Evolutionary conservation across 257 asterid species (phyloP).

Genomic region (Solanum bulbocastanum): DNA sequence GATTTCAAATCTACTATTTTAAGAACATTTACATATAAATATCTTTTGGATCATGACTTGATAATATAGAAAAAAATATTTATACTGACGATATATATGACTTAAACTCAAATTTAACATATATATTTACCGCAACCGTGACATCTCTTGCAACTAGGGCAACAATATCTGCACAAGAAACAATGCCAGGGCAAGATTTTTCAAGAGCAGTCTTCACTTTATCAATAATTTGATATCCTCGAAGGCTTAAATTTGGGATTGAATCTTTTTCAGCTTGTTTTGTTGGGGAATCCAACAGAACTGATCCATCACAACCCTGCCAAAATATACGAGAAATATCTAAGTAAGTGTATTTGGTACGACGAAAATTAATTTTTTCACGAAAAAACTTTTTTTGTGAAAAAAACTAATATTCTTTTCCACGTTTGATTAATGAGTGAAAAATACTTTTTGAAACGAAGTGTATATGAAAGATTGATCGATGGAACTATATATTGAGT

Average conservation of each 20-base stretch:
- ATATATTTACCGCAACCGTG: conserved; percentile 17
- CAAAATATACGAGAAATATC: neutral
- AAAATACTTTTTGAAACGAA: neutral
- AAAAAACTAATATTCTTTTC: neutral
- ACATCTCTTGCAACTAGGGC: conserved; percentile 39
- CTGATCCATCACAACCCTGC: conserved; percentile 55
- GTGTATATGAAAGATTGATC: neutral
- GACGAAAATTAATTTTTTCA: neutral
- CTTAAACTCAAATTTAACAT: neutral
- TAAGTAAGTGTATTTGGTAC: neutral
- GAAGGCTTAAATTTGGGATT: conserved; percentile 30
- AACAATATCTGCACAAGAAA: conserved; percentile 45
- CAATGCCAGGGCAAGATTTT: conserved; percentile 30
- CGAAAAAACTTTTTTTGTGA: neutral
- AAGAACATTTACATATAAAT: neutral
- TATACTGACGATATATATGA: no score
- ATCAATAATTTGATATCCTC: conserved; percentile 39
- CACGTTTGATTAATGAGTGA: neutral
- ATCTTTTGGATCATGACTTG: neutral
- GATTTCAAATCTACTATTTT: neutral
- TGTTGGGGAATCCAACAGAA: conserved; percentile 24
- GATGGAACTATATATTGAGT: neutral
- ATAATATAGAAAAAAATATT: no score
- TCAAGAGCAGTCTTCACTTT: conserved; percentile 38
- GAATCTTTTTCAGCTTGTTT: conserved; percentile 35